Conservation (phyloP, 2,329 filamentous ascomycete species). For the Trichoderma koningii region DNA sequence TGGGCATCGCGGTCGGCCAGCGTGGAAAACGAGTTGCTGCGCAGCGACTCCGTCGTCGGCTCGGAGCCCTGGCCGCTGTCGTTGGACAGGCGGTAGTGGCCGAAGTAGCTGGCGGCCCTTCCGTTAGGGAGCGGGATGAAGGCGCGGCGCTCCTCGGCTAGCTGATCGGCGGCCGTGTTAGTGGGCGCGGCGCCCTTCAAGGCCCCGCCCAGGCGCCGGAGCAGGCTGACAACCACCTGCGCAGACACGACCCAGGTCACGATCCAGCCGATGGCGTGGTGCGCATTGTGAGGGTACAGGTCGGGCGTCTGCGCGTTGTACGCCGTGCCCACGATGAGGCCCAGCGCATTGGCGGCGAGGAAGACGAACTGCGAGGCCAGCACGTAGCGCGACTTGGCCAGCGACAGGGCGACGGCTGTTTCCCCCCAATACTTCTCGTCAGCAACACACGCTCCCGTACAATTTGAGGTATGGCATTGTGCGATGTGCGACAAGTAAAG, state of each 20-base stretch:
- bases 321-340: conserved; percentile 64
- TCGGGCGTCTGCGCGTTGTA: conserved; percentile 84
- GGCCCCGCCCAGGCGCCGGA: conserved; percentile 57
- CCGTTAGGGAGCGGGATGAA: conserved; percentile 65
- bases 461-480: neutral
- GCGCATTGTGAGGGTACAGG: conserved; percentile 83
- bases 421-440: neutral
- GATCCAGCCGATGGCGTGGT: conserved; percentile 86
- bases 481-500: no score
- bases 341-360: conserved; percentile 62
- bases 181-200: neutral
- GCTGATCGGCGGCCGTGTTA: neutral
- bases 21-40: conserved; percentile 65
- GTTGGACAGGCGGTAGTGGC: conserved; percentile 61
- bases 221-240: conserved; percentile 69
- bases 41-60: conserved; percentile 65
- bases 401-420: conserved; percentile 80
- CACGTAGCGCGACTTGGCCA: conserved; percentile 75
- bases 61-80: conserved; percentile 78
- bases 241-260: conserved; percentile 70
- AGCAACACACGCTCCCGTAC: neutral
- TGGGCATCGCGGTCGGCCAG: conserved; percentile 35
- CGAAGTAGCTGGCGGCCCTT: conserved; percentile 47
- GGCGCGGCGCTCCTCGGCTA: conserved; percentile 52
- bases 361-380: conserved; percentile 70